phyloP scores from a whole-genome alignment of 805 yeast genomes.

The Yarrowia sp. region DNA sequence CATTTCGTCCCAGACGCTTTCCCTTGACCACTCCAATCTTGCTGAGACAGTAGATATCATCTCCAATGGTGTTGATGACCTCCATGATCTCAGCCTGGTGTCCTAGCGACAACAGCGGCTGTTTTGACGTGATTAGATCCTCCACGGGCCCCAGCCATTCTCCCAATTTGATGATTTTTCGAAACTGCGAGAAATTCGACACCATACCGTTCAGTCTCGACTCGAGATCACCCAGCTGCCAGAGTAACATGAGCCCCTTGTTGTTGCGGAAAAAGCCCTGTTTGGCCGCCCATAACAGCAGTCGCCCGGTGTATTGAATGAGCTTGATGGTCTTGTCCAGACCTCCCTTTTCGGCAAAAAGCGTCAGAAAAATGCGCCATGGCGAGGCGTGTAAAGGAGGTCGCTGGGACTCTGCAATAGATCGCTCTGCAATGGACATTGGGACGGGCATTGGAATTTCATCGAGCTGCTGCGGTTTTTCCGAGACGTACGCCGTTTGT shows the following conservation, averaged over 20 bases:
- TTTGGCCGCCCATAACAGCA: slow-evolving; percentile 31
- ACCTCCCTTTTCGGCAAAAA: slow-evolving; percentile 17
- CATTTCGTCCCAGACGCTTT: slow-evolving; percentile 29
- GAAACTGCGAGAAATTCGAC: slow-evolving; percentile 35
- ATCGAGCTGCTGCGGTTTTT: neutral
- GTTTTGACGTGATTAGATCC: slow-evolving; percentile 20
- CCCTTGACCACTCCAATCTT: slow-evolving; percentile 34
- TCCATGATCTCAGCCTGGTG: slow-evolving; percentile 31
- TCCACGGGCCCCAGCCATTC: slow-evolving; percentile 34
- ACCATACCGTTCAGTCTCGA: slow-evolving; percentile 32
- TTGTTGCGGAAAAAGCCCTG: neutral
- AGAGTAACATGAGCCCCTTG: neutral
- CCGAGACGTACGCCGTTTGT: neutral
- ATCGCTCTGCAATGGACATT: neutral
- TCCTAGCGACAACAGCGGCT: neutral
- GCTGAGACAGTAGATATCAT: slow-evolving; percentile 36
- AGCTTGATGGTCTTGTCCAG: slow-evolving; percentile 33
- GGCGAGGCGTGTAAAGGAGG: neutral
- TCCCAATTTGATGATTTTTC: slow-evolving; percentile 37
- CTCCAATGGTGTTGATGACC: slow-evolving; percentile 35
- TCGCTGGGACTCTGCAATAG: neutral
- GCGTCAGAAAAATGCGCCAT: slow-evolving; percentile 5
- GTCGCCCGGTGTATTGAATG: slow-evolving; percentile 36
- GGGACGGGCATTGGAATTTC: neutral
- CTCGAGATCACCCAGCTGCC: neutral